A percentile compares a stretch with the other conserved stretches of the same genome.
phyloP scores from a whole-genome alignment of 805 yeast genomes.

The Debaryomyces prosopidis region DNA sequence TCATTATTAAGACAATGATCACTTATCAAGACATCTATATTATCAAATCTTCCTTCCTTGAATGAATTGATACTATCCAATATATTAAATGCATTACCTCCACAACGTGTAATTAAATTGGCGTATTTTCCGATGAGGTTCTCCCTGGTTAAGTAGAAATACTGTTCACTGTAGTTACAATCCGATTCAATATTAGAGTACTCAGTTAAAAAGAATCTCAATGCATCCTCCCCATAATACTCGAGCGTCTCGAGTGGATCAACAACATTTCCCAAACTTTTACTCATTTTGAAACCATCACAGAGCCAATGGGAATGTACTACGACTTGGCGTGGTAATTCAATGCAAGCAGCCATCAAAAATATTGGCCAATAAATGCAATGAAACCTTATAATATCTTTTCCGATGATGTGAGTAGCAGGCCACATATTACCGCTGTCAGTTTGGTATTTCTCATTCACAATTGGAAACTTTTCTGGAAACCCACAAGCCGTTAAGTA shows the following conservation, averaged over 20 bases:
- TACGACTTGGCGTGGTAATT: constrained; percentile 69
- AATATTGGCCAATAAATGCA: constrained; percentile 94
- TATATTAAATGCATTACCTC: constrained; percentile 69
- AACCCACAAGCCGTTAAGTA: constrained; percentile 75
- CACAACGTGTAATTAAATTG: constrained; percentile 71
- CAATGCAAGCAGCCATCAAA: constrained; percentile 75
- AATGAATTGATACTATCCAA: constrained; percentile 38
- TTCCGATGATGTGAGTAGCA: constrained; percentile 84
- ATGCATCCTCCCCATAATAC: constrained; percentile 67
- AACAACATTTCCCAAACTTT: constrained; percentile 88
- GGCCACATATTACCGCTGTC: constrained; percentile 49
- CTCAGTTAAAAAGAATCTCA: constrained; percentile 74
- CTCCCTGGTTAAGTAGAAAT: constrained; percentile 53
- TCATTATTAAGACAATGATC: constrained; percentile 4
- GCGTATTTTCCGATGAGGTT: constrained; percentile 81
- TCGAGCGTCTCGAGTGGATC: constrained; percentile 74
- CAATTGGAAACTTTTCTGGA: constrained; percentile 18
- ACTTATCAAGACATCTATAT: constrained; percentile 22
- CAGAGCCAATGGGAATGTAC: constrained; percentile 96
- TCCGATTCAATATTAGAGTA: constrained; percentile 76
- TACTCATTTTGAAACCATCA: constrained; percentile 91
- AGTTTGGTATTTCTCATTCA: constrained; percentile 1
- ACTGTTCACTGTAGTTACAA: constrained; percentile 70
- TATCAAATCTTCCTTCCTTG: constrained; percentile 19
- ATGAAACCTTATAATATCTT: constrained; percentile 87